These are phyloP conservation scores for Alternaria dauci DNA, from an alignment of 2,329 filamentous ascomycete species.

Conservation along the genomic window DNA sequence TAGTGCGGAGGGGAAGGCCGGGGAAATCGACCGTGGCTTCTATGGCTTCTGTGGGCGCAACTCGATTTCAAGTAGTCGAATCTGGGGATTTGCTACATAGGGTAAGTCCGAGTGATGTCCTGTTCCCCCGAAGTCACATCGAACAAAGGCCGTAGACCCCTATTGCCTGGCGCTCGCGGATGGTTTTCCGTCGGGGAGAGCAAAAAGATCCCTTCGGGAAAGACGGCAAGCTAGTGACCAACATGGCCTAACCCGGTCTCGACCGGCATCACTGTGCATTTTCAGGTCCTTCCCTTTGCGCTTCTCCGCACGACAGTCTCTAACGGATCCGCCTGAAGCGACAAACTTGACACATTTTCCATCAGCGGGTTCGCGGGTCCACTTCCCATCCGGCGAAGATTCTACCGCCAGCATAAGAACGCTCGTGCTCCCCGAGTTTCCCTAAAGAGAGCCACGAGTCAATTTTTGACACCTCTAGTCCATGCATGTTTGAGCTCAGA, in stretches of 20 bases:
- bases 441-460: conserved; percentile 20
- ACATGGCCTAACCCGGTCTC: conserved; percentile 16
- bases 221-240: conserved; percentile 6
- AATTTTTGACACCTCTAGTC: conserved; percentile 10
- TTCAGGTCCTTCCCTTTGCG: conserved; percentile 15
- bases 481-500: conserved; percentile 23
- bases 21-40: background rate
- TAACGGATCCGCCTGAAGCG: conserved; percentile 25
- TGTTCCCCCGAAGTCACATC: conserved; percentile 25
- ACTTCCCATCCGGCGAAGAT: conserved; percentile 17
- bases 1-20: background rate
- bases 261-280: conserved; percentile 31
- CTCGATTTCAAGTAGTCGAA: conserved; percentile 3
- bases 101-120: conserved; percentile 31
- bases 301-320: conserved; percentile 32
- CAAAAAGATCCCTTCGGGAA: conserved; percentile 18
- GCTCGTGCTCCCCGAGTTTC: conserved; percentile 30
- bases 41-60: background rate
- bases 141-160: conserved; percentile 26
- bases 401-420: conserved; percentile 32
- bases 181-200: conserved; percentile 34
- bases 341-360: conserved; percentile 5
- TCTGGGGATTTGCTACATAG: background rate
- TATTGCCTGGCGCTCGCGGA: conserved; percentile 9
- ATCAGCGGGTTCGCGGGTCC: conserved; percentile 18